These are phyloP conservation scores for Pichia thaimueangensis DNA, from an alignment of 805 yeast species.

Conservation along the genomic window DNA sequence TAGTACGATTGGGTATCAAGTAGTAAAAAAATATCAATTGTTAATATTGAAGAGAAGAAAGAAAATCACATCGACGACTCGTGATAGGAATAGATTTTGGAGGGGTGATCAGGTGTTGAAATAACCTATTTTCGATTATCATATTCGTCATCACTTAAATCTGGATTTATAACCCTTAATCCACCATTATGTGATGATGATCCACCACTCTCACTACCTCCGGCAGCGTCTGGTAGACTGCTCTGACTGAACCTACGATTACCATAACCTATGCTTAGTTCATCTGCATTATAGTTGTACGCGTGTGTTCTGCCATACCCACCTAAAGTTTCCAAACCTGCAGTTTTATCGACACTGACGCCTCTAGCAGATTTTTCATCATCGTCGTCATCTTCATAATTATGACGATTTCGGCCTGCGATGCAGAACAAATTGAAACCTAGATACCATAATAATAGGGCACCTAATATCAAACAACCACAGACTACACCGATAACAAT, in stretches of 20 bases:
- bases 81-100: too few relatives aligned
- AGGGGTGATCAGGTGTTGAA: too few relatives aligned
- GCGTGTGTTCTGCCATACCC: constrained; percentile 12
- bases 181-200: constrained; percentile 16
- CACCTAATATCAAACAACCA: constrained; percentile 19
- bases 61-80: too few relatives aligned
- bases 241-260: constrained; percentile 31
- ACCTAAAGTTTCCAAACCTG: constrained; percentile 5
- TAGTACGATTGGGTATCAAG: too few relatives aligned
- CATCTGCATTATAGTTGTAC: constrained; percentile 14
- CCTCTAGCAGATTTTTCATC: constrained; percentile 17
- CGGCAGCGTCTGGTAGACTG: constrained; percentile 31
- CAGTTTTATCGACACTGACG: constrained; percentile 1
- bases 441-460: constrained; percentile 17
- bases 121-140: too few relatives aligned
- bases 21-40: too few relatives aligned
- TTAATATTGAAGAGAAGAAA: too few relatives aligned
- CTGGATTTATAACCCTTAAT: constrained; percentile 31
- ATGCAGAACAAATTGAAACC: constrained; percentile 12
- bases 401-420: constrained; percentile 18
- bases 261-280: constrained; percentile 13
- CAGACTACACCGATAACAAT: constrained; percentile 28
- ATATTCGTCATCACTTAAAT: constrained; percentile 18
- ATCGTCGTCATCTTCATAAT: constrained; percentile 15
- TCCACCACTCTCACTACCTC: constrained; percentile 13